These are phyloP conservation scores for Calonectria henricotiae DNA, from an alignment of 2,329 filamentous ascomycete species.

Conservation along the genomic window DNA sequence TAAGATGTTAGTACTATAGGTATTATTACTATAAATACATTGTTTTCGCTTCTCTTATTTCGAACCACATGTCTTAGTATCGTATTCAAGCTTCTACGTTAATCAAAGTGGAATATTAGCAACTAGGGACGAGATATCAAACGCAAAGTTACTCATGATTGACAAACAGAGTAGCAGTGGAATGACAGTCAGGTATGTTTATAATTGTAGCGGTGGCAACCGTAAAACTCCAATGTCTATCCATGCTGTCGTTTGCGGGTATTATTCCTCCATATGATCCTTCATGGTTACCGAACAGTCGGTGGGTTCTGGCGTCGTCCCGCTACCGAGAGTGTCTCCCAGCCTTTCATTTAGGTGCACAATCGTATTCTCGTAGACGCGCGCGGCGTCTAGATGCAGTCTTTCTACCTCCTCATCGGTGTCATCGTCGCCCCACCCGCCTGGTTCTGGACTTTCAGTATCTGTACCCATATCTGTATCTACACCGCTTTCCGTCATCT, in stretches of 20 bases:
- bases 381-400: conserved; percentile 79
- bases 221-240: neutral
- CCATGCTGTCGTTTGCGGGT: neutral
- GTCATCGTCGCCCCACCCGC: conserved; percentile 55
- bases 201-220: neutral
- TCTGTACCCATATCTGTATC: conserved; percentile 55
- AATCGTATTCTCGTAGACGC: conserved; percentile 86
- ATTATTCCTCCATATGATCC: conserved; percentile 17
- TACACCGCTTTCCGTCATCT: conserved; percentile 54
- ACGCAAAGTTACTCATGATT: neutral
- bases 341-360: conserved; percentile 81
- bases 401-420: conserved; percentile 66
- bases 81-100: neutral
- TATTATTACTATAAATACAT: neutral
- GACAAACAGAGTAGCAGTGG: too few relatives aligned
- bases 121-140: too few relatives aligned
- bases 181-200: neutral
- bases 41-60: neutral
- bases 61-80: neutral
- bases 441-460: conserved; percentile 48
- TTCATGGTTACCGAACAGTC: conserved; percentile 21
- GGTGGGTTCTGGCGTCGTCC: conserved; percentile 14
- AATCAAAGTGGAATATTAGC: too few relatives aligned
- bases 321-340: conserved; percentile 51
- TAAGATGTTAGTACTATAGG: neutral